These are phyloP conservation scores for Cryptosporidium bovis DNA, from an alignment of 169 alveolate genomes.

Conservation along the genomic window DNA sequence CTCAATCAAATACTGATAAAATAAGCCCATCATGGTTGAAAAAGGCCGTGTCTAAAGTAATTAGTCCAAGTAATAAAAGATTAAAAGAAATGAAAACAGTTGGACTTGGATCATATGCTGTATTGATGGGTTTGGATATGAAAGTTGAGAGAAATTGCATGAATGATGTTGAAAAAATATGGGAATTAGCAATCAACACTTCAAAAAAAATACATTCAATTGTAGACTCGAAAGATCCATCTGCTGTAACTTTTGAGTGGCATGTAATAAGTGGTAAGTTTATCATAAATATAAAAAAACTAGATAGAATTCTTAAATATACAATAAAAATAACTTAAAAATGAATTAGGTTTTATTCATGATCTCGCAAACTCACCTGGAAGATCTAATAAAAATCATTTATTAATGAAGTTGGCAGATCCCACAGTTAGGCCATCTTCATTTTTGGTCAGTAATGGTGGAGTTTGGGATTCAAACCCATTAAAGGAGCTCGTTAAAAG, in stretches of 20 bases:
- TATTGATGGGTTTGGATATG: slow-evolving; percentile 70
- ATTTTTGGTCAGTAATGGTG: slow-evolving; percentile 69
- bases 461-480: slow-evolving; percentile 67
- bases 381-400: slow-evolving; percentile 28
- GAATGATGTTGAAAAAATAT: slow-evolving; percentile 33
- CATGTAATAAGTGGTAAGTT: slow-evolving; percentile 75
- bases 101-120: slow-evolving; percentile 72
- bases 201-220: slow-evolving; percentile 66
- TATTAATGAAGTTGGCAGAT: slow-evolving; percentile 60
- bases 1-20: slow-evolving; percentile 21
- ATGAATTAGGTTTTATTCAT: slow-evolving; percentile 47
- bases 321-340: neutral
- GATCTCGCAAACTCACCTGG: slow-evolving; percentile 71
- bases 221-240: slow-evolving; percentile 71
- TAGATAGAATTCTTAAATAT: neutral
- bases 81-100: slow-evolving; percentile 26
- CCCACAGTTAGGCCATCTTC: slow-evolving; percentile 72
- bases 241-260: slow-evolving; percentile 73
- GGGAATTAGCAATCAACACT: slow-evolving; percentile 59
- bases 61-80: slow-evolving; percentile 44
- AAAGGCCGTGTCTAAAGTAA: slow-evolving; percentile 69
- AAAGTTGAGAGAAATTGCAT: slow-evolving; percentile 54
- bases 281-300: neutral
- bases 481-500: slow-evolving; percentile 24
- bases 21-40: slow-evolving; percentile 60